These are phyloP conservation scores for Trichoderma guizhouense DNA, from an alignment of 2,329 filamentous ascomycete genomes.

Conservation along the genomic window DNA sequence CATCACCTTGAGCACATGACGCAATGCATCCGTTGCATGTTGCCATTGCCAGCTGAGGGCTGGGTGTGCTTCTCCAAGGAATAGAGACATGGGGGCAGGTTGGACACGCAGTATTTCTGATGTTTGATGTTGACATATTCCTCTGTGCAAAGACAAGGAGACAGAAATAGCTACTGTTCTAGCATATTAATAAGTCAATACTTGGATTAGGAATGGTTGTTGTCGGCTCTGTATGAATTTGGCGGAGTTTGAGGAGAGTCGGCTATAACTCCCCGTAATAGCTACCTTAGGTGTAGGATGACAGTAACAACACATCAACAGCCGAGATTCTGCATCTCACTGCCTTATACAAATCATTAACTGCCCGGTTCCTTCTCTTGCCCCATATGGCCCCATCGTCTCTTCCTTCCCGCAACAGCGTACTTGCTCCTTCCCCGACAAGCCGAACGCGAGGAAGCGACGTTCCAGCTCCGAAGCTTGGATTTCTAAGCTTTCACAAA, in stretches of 20 bases:
- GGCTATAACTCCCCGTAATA: neutral
- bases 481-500: conserved; percentile 18
- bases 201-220: too few species aligned
- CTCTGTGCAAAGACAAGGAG: neutral
- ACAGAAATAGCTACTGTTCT: neutral
- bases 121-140: neutral
- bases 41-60: conserved; percentile 14
- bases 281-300: too few species aligned
- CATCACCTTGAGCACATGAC: neutral
- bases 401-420: neutral
- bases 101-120: neutral
- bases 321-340: neutral
- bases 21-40: conserved; percentile 18
- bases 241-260: neutral
- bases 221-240: neutral
- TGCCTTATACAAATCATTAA: neutral
- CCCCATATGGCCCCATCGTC: neutral
- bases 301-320: neutral
- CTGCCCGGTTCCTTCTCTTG: neutral
- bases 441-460: conserved; percentile 11
- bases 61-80: neutral
- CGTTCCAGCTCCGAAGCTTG: conserved; percentile 4
- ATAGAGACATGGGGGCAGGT: neutral
- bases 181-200: too few species aligned
- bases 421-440: neutral